Evolutionary conservation across 129 eudicot genomes (phyloP).

Genomic region (Logfia minima): DNA sequence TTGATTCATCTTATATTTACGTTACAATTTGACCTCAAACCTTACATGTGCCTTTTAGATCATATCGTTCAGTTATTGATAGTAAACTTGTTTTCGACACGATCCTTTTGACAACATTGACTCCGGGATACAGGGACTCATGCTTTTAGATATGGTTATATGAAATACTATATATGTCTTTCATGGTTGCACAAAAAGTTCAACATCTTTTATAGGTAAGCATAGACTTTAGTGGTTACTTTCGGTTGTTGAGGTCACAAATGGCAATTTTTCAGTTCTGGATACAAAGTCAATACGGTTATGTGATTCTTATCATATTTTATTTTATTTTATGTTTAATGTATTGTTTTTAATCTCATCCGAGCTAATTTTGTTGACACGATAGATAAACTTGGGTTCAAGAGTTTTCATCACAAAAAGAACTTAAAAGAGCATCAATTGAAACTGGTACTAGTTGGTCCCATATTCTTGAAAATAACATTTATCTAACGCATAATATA

Average conservation of each 20-base stretch:
- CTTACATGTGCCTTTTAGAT: background rate
- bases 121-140: no score
- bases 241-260: background rate
- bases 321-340: no score
- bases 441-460: background rate
- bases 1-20: no score
- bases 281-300: no score
- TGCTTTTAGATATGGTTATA: no score
- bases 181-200: no score
- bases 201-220: background rate
- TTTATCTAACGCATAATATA: background rate
- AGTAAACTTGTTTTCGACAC: background rate
- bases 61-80: background rate
- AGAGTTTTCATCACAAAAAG: background rate
- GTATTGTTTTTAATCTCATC: background rate
- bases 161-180: no score
- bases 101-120: no score
- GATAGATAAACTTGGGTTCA: background rate
- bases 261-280: background rate
- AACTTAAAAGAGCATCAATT: background rate
- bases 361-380: background rate
- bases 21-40: background rate
- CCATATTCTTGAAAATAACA: conserved; percentile 12
- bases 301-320: background rate
- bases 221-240: background rate